phyloP scores from a whole-genome alignment of 176 grass and related monocot genomes.

The Eremochloa ophiuroides region DNA sequence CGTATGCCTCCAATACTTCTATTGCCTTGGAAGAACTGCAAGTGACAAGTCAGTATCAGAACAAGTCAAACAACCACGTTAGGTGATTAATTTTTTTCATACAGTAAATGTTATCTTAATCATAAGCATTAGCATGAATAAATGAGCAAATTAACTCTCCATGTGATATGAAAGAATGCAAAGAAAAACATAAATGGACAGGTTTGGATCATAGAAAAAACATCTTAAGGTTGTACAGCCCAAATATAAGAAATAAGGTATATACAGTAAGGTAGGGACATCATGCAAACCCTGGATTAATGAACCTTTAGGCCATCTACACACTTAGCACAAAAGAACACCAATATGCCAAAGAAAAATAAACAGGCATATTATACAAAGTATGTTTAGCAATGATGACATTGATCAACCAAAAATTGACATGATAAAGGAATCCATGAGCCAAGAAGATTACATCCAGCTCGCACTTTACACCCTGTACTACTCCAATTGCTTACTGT shows the following conservation, averaged over 20 bases:
- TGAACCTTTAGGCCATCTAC: not conserved
- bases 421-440: constrained; percentile 11
- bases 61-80: not conserved
- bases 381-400: constrained; percentile 14
- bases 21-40: constrained; percentile 84
- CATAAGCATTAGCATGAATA: not conserved
- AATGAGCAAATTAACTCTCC: not conserved
- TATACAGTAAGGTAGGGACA: not conserved
- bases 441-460: not conserved
- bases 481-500: not conserved
- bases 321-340: not conserved
- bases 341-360: not conserved
- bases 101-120: not conserved
- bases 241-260: not conserved
- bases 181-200: not conserved
- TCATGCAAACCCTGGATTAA: not conserved
- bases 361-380: not conserved
- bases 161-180: not conserved
- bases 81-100: not conserved
- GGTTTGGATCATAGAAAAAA: not conserved
- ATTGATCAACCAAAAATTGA: not conserved
- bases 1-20: constrained; percentile 96
- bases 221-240: not conserved
- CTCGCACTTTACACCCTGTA: not conserved
- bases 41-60: not conserved